phyloP scores from a whole-genome alignment of 2,329 filamentous ascomycete species.

The Paraphoma chrysanthemicola region DNA sequence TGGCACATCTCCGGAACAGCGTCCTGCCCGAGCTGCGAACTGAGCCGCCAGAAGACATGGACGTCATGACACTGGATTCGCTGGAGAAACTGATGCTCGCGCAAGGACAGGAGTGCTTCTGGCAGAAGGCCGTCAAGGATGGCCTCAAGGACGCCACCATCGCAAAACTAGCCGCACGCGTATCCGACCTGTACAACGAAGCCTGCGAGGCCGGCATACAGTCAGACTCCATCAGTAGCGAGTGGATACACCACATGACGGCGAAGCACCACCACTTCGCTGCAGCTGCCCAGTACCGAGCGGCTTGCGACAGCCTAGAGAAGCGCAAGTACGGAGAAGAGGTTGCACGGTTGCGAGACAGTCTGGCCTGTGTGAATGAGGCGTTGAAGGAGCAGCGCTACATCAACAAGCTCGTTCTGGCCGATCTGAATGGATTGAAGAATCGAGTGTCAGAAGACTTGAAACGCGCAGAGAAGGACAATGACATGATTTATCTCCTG shows the following conservation, averaged over 20 bases:
- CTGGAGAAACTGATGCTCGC: constrained; percentile 84
- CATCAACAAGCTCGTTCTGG: constrained; percentile 80
- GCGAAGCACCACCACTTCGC: constrained; percentile 98
- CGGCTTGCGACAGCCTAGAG: constrained; percentile 88
- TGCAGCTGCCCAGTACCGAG: constrained; percentile 90
- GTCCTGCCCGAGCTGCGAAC: constrained; percentile 84
- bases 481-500: constrained; percentile 92
- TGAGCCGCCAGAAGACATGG: constrained; percentile 94
- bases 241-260: constrained; percentile 98
- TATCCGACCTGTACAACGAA: constrained; percentile 87
- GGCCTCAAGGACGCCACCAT: constrained; percentile 91
- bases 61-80: constrained; percentile 82
- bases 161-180: constrained; percentile 86
- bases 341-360: constrained; percentile 83
- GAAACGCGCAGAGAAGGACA: constrained; percentile 93
- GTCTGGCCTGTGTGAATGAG: constrained; percentile 81
- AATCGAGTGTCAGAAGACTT: constrained; percentile 83
- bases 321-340: constrained; percentile 96
- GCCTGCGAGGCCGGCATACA: constrained; percentile 87
- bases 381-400: constrained; percentile 85
- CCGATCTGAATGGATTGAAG: constrained; percentile 84
- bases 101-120: constrained; percentile 96
- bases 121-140: constrained; percentile 96
- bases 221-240: constrained; percentile 86
- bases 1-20: constrained; percentile 76